Conservation (phyloP, 805 yeast species). For the Candida coquimbonensis region DNA sequence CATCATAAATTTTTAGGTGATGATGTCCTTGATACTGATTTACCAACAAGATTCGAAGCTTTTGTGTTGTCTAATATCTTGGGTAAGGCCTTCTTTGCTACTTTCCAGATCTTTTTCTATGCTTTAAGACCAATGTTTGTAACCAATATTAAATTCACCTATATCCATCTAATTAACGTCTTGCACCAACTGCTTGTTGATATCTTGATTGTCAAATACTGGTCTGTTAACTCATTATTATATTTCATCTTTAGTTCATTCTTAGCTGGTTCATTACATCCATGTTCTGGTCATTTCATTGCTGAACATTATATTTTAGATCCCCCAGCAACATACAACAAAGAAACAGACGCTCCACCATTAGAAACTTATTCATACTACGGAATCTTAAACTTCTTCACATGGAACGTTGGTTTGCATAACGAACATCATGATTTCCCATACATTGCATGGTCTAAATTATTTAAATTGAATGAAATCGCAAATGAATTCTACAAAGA, state of each 20-base stretch:
- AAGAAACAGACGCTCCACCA: slow-evolving; percentile 40
- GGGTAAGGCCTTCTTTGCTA: slow-evolving; percentile 87
- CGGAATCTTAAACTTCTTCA: slow-evolving; percentile 67
- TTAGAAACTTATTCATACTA: slow-evolving; percentile 85
- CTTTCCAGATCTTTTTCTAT: slow-evolving; percentile 82
- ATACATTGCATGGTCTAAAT: slow-evolving; percentile 80
- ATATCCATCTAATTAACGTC: slow-evolving; percentile 63
- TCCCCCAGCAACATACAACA: slow-evolving; percentile 35
- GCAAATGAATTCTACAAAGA: slow-evolving; percentile 81
- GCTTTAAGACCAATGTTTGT: slow-evolving; percentile 88
- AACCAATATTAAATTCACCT: slow-evolving; percentile 66
- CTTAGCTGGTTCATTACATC: slow-evolving; percentile 87
- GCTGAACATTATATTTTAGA: slow-evolving; percentile 86
- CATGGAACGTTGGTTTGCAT: slow-evolving; percentile 93
- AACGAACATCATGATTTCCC: slow-evolving; percentile 97
- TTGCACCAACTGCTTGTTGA: slow-evolving; percentile 54
- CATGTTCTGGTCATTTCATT: slow-evolving; percentile 91
- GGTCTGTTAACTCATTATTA: slow-evolving; percentile 58
- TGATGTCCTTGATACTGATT: slow-evolving; percentile 73
- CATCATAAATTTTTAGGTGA: slow-evolving; percentile 92
- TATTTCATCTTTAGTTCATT: slow-evolving; percentile 75
- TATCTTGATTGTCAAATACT: slow-evolving; percentile 42
- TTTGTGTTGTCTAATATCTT: slow-evolving; percentile 62
- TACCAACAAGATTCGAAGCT: slow-evolving; percentile 80
- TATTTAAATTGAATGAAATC: slow-evolving; percentile 54